Conservation (phyloP, 805 yeast species). For the Candida chauliodis region DNA sequence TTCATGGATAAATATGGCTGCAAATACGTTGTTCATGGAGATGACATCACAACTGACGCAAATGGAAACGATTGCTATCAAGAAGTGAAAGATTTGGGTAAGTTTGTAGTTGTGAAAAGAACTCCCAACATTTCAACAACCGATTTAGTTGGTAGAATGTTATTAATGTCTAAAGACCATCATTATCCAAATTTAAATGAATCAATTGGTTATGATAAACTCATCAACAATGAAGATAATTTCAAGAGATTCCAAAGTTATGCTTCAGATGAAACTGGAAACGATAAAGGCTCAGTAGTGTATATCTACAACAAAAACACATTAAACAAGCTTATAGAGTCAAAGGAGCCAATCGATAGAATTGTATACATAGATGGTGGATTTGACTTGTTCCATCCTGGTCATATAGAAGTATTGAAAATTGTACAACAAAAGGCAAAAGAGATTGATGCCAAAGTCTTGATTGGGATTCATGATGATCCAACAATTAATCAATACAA, state of each 20-base stretch:
- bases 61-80: constrained; percentile 92
- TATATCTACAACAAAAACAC: constrained; percentile 27
- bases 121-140: constrained; percentile 95
- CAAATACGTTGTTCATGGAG: constrained; percentile 95
- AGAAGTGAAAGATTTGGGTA: constrained; percentile 74
- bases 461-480: constrained; percentile 71
- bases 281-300: constrained; percentile 55
- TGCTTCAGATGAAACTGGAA: constrained; percentile 64
- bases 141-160: constrained; percentile 87
- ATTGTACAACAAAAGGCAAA: constrained; percentile 38
- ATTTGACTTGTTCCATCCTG: constrained; percentile 91
- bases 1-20: constrained; percentile 76
- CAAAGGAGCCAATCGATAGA: constrained; percentile 21
- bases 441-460: constrained; percentile 37
- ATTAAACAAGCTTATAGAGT: constrained; percentile 31
- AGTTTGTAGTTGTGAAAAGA: constrained; percentile 86
- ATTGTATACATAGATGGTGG: constrained; percentile 71
- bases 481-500: constrained; percentile 48
- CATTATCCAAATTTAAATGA: constrained; percentile 33
- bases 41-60: constrained; percentile 95
- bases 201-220: constrained; percentile 23
- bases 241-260: constrained; percentile 47
- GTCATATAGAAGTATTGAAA: constrained; percentile 75
- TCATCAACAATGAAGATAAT: constrained; percentile 32
- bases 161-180: constrained; percentile 57